Base-by-base conservation (phyloP, 2,329 filamentous ascomycete genomes). In the Arthroderma sp. region DNA sequence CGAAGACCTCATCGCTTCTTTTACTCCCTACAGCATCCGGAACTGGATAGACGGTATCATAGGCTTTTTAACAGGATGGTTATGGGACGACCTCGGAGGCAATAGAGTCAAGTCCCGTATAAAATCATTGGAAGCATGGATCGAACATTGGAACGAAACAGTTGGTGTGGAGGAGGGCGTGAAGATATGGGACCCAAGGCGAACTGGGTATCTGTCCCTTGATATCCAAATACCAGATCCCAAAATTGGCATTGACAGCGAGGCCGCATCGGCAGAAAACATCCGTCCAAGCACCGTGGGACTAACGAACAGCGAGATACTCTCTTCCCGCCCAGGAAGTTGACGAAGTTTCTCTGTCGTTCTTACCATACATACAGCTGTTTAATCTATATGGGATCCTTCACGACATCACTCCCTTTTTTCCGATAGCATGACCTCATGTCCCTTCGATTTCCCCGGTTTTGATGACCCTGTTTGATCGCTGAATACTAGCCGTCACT, bases 31-130 rank as follows among this genome's bases (percentile, higher is more conserved):
- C 60, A 78, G 73, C 44, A 66, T 76, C 55, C 73, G 85, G 42
- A 94, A 93, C 53, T 78, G 88, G 56, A 52, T 94, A 0, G 91
- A 98, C 62, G 77, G 78, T 8, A 61, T 85, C 7, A 60, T 96
- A 53, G 87, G 89, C 1, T 70, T 93, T 4, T 64, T 87, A 31
- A 96, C 91, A 0, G 85, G 89, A 22, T 98, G 88, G 85, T 57
- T 96, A 31, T 96, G 87, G 86, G 91, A 98, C 47, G 89, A 96
- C 59, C 56, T 89, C 22, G 87, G 89, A 1, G 65, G 85, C 32
- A 84, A 84, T 3, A 78, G 74, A 6, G 75, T 83, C 47, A 96
- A 96, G 67, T 68, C 71, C 22, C 74, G 80, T 45, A 62, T 94
- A 38, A 74, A 72, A 45, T 72, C 67, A 6, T 66, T 95, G 11